Conservation (phyloP, 441 rosid species). For the Pelargonium fulgidum region DNA sequence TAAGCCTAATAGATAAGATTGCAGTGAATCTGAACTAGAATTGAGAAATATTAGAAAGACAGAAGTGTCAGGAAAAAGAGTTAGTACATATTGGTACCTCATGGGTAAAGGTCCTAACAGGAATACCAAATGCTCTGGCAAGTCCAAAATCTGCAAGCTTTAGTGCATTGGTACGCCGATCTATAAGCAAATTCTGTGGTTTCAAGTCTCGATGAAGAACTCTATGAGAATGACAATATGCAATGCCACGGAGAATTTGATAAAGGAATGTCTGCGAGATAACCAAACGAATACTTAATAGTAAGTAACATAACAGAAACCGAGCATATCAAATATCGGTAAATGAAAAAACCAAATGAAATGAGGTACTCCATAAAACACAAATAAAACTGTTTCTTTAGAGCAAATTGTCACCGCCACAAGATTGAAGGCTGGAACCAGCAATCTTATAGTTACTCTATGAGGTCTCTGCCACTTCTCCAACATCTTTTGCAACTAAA, state of each 20-base stretch:
- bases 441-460: no score
- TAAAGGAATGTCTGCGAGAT: conserved; percentile 72
- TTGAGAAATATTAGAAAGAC: conserved; percentile 7
- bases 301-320: conserved; percentile 1
- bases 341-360: no score
- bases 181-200: conserved; percentile 89
- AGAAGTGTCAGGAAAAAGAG: not conserved
- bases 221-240: conserved; percentile 97
- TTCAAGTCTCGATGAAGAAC: conserved; percentile 96
- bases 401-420: no score
- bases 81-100: conserved; percentile 43
- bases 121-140: conserved; percentile 93
- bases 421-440: no score
- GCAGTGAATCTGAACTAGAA: not conserved
- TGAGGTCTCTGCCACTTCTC: no score
- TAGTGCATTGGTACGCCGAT: conserved; percentile 74
- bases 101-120: conserved; percentile 94
- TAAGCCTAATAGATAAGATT: not conserved
- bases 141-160: conserved; percentile 99
- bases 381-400: no score
- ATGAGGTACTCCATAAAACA: no score
- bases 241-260: conserved; percentile 94
- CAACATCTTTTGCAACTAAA: no score
- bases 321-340: not conserved
- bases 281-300: not conserved